phyloP scores from a whole-genome alignment of 2,329 filamentous ascomycete species.

The Penicillium capsulatum region DNA sequence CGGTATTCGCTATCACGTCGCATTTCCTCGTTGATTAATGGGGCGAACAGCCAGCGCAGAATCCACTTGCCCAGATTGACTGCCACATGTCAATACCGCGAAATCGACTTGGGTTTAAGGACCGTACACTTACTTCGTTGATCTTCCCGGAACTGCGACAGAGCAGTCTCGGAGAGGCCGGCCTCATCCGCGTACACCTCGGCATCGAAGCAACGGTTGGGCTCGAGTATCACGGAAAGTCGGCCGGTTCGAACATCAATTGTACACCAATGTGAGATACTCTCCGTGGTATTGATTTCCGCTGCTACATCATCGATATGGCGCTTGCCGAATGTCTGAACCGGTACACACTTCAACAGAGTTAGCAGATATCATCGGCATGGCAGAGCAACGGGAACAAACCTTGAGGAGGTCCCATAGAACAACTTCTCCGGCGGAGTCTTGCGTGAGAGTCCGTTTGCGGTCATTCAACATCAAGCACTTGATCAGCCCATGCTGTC shows the following conservation, averaged over 20 bases:
- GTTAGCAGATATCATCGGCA: slow-evolving; percentile 17
- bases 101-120: too few species aligned
- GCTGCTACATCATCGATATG: slow-evolving; percentile 89
- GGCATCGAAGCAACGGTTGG: slow-evolving; percentile 94
- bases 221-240: slow-evolving; percentile 83
- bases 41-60: slow-evolving; percentile 82
- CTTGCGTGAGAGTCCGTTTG: slow-evolving; percentile 80
- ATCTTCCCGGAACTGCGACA: slow-evolving; percentile 82
- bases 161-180: slow-evolving; percentile 56
- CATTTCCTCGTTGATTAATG: slow-evolving; percentile 86
- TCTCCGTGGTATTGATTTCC: slow-evolving; percentile 80
- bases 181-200: slow-evolving; percentile 96
- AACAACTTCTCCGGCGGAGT: slow-evolving; percentile 90
- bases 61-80: slow-evolving; percentile 98
- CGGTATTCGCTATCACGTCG: slow-evolving; percentile 71
- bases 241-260: slow-evolving; percentile 91
- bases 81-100: slow-evolving; percentile 37
- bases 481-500: slow-evolving; percentile 92
- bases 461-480: slow-evolving; percentile 88
- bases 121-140: slow-evolving; percentile 78
- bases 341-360: slow-evolving; percentile 65
- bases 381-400: slow-evolving; percentile 9
- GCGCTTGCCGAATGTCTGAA: slow-evolving; percentile 88
- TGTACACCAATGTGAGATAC: slow-evolving; percentile 91
- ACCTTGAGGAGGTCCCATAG: slow-evolving; percentile 91